Conservation (phyloP, 2,329 filamentous ascomycete genomes). For the Ophiostoma sp. region DNA sequence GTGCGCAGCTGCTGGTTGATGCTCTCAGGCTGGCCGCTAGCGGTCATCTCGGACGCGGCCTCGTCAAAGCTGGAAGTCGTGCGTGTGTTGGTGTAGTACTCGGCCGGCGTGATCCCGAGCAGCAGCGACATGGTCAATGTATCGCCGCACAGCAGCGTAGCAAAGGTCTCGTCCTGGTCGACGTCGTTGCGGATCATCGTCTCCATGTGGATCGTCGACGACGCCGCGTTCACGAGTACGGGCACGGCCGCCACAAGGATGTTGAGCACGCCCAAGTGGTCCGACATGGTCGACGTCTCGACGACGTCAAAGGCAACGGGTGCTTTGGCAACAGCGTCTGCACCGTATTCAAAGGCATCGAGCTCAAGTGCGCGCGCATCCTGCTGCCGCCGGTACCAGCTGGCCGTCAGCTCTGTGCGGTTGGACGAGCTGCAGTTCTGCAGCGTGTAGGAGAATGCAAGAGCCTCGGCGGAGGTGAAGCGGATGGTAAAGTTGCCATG, state of each 20-base stretch:
- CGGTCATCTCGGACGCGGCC: not conserved
- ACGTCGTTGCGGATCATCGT: constrained; percentile 21
- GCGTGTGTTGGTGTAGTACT: constrained; percentile 48
- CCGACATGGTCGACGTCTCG: constrained; percentile 47
- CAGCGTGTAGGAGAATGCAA: constrained; percentile 49
- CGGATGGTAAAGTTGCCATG: constrained; percentile 38
- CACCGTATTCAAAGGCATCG: constrained; percentile 19
- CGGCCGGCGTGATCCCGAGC: constrained; percentile 45
- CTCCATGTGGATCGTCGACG: constrained; percentile 8
- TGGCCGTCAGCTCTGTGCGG: constrained; percentile 32
- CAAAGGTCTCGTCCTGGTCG: constrained; percentile 33
- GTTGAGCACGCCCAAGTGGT: constrained; percentile 42
- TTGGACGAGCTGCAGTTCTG: constrained; percentile 34
- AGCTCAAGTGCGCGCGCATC: constrained; percentile 39
- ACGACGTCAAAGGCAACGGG: constrained; percentile 49
- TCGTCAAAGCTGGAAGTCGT: constrained; percentile 39
- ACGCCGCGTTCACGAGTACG: constrained; percentile 36
- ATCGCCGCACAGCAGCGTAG: constrained; percentile 43
- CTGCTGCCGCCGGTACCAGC: constrained; percentile 41
- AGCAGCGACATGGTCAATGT: constrained; percentile 44
- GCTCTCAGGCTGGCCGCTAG: constrained; percentile 24
- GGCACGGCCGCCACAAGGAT: constrained; percentile 43
- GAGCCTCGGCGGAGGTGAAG: constrained; percentile 44
- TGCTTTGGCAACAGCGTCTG: constrained; percentile 25
- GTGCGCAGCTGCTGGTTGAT: constrained; percentile 27